A percentile compares a stretch with the other conserved stretches of the same genome.
Conservation (phyloP, 441 rosid species). For the Rhodomyrtus psidioides region DNA sequence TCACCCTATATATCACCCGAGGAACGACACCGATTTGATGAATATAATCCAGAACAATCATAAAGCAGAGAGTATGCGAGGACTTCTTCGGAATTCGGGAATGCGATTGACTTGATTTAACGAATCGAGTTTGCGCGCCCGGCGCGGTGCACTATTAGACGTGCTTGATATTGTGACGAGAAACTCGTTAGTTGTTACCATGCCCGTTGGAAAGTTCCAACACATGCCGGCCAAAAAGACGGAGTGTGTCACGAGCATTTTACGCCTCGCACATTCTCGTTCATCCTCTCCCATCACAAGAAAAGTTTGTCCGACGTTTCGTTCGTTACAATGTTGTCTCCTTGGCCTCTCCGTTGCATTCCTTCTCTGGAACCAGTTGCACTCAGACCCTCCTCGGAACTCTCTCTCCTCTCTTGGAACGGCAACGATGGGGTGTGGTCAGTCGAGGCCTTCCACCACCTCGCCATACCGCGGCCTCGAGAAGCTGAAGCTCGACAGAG, state of each 20-base stretch:
- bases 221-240: constrained; percentile 20
- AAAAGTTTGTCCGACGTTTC: background rate
- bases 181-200: background rate
- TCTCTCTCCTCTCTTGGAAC: background rate
- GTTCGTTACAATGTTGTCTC: constrained; percentile 19
- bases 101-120: background rate
- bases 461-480: constrained; percentile 15
- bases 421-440: constrained; percentile 37
- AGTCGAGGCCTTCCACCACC: constrained; percentile 2
- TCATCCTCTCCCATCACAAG: background rate
- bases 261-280: background rate
- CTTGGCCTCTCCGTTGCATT: constrained; percentile 2
- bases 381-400: background rate
- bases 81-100: background rate
- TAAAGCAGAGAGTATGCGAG: background rate
- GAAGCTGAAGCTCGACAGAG: constrained; percentile 16
- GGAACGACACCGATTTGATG: background rate
- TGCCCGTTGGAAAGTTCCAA: constrained; percentile 13
- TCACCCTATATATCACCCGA: background rate
- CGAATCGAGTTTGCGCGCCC: background rate
- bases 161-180: background rate
- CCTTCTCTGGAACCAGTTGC: background rate
- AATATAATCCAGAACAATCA: background rate
- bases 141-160: background rate
- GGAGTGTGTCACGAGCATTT: background rate